Evolutionary conservation across 108 stramenopile species (phyloP), one percentile per base, ranked within the genome.

Genomic region (Tribonema minus): DNA sequence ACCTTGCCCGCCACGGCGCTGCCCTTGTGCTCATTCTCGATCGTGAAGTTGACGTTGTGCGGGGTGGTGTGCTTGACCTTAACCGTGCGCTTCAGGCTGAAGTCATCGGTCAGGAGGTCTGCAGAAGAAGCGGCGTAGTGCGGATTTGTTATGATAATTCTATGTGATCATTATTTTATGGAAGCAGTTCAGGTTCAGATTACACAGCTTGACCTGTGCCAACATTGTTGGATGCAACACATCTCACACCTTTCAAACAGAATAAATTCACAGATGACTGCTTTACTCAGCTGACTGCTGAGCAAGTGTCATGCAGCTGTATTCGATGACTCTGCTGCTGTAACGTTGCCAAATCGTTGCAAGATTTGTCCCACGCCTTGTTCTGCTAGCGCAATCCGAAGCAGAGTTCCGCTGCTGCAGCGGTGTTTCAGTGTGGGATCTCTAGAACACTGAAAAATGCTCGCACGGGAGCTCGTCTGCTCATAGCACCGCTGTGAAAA

Each of bases 11-110:
- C 64, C n/a, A 83, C 76, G 30, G 34, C 29, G 31, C 75, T 70
- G 32, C 72, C 74, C 27, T 76, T 74, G 82, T 82, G 81, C 74
- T 81, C 81, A 68, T 81, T 82, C 81, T 83, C 80, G 28, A 80
- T 67, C n/a, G 82, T 83, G 35, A 82, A 61, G 28, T 71, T 29
- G 15, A 84, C 12, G 58, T 80, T 80, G 35, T 65, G 3, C 15
- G 83, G 83, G 54, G 83, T 82, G 46, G 39, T 65, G 83, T 82
- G 82, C 81, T 82, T 84, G 74, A 84, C 76, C 75, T 84, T 84
- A 29, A 84, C 73, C 29, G 83, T 84, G 30, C 82, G 82, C 81
- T 84, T 84, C 34, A 82, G 65, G 74, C 38, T 61, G 76, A 76
- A 84, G 83, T 84, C 83, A 82, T 84, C 83, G 68, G 29, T 71